Percentiles rank a stretch among this genome's conserved stretches.
Evolutionary conservation across 2,329 filamentous ascomycete genomes (phyloP).

Genomic region (Cadophora sp.): DNA sequence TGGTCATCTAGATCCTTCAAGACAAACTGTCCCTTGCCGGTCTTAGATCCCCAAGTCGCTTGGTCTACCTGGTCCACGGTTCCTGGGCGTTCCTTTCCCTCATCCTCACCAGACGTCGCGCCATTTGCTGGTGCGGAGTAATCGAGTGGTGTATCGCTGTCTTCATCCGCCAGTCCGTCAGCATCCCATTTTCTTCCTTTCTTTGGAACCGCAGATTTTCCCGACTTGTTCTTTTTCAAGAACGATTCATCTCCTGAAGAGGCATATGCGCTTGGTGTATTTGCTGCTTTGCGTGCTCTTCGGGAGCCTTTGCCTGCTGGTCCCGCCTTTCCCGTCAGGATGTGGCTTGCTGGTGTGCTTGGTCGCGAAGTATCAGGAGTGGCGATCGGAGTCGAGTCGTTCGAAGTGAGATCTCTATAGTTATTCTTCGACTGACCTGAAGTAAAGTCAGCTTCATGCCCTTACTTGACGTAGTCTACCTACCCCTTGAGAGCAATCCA

Average conservation of each 20-base stretch:
- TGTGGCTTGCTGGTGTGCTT: conserved; percentile 73
- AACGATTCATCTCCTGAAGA: conserved; percentile 86
- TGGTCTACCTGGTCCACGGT: conserved; percentile 78
- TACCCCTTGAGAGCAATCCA: conserved; percentile 42
- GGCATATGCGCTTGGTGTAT: conserved; percentile 60
- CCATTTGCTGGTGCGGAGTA: conserved; percentile 74
- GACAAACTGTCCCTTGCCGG: conserved; percentile 89
- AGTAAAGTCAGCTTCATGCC: conserved; percentile 17
- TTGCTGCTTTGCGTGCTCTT: conserved; percentile 76
- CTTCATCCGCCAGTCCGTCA: conserved; percentile 83
- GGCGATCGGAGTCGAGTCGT: conserved; percentile 70
- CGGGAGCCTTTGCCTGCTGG: conserved; percentile 81
- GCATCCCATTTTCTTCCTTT: conserved; percentile 92
- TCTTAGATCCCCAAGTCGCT: conserved; percentile 84
- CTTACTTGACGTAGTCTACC: neutral
- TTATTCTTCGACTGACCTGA: conserved; percentile 40
- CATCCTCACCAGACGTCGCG: conserved; percentile 59
- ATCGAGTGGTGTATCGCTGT: conserved; percentile 80
- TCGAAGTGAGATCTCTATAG: conserved; percentile 41
- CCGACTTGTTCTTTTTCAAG: conserved; percentile 62
- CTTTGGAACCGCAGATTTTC: conserved; percentile 66
- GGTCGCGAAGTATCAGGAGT: conserved; percentile 82
- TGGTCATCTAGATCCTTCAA: conserved; percentile 93
- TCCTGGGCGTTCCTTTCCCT: conserved; percentile 57
- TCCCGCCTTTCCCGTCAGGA: conserved; percentile 75